A percentile compares a stretch with the other conserved stretches of the same genome.
These are phyloP conservation scores for Platanus orientalis DNA, from an alignment of 164 flowering plant genomes.

Conservation along the genomic window DNA sequence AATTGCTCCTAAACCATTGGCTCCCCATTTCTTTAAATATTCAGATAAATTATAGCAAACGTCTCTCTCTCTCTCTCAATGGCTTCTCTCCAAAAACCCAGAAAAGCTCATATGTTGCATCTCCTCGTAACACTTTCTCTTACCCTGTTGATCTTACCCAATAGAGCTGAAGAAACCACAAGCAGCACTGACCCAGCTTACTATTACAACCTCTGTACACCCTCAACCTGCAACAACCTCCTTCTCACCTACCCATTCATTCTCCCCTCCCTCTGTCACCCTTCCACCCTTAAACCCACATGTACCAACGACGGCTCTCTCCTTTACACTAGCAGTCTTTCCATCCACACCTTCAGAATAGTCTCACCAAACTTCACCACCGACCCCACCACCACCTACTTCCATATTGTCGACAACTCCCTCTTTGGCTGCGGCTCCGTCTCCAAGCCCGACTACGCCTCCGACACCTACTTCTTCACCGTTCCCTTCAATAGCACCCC, in stretches of 20 bases:
- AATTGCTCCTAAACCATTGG: too few relatives aligned
- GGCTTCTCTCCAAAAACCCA: too few relatives aligned
- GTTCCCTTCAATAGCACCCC: not conserved
- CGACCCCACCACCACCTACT: not conserved
- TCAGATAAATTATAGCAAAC: too few relatives aligned
- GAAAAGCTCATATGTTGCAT: too few relatives aligned
- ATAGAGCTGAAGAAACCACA: too few relatives aligned
- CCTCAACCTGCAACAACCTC: conserved; percentile 2
- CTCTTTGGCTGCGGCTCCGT: not conserved
- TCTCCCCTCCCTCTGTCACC: not conserved
- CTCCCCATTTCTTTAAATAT: too few relatives aligned
- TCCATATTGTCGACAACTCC: not conserved
- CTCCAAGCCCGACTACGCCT: not conserved
- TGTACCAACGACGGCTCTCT: not conserved
- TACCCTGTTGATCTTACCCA: too few relatives aligned
- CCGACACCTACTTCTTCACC: not conserved
- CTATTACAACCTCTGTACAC: conserved; percentile 4
- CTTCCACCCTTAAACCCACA: not conserved
- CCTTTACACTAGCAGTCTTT: not conserved
- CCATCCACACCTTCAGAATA: too few relatives aligned
- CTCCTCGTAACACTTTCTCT: too few relatives aligned
- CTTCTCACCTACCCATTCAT: conserved; percentile 2
- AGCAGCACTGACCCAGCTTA: not conserved
- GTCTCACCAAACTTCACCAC: not conserved
- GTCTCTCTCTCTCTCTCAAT: too few relatives aligned